Base-by-base conservation (phyloP, 352 stramenopile genomes). In the Lagenidium sp. region DNA sequence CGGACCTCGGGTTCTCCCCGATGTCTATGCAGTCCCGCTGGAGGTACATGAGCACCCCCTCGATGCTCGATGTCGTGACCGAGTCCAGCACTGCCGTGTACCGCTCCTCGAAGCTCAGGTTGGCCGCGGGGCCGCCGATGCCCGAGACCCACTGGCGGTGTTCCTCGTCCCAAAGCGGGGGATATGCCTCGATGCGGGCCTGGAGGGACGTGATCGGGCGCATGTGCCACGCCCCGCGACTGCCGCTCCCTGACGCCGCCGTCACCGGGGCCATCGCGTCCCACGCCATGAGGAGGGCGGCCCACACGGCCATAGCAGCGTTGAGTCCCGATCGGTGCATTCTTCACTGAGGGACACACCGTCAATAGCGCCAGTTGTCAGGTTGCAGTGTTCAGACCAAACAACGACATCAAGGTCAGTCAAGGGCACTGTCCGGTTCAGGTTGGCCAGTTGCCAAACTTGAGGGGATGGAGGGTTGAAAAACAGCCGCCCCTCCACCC, bases 1-100 rank as follows among this genome's bases (percentile, higher is more conserved):
- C 35, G 3, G 28, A 34, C 26, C 47, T 50, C 16, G 65, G 70
- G 24, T 66, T 44, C 4, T 38, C 49, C 12, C 68, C 68, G 3
- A 62, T 49, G 47, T 86, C 68, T 47, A 86, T 82, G 19, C 70
- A 82, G 57, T 84, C 70, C 20, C 68, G 61, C 42, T 86, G 74
- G 10, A 86, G 56, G 43, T 84, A 84, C 70, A 82, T 75, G 34
- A 86, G 58, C 16, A 60, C 68, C 20, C 74, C 74, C 22, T 87
- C 71, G 18, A 87, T 56, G 44, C 65, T 87, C 19, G 75, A 72
- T 2, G 75, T 87, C 28, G 72, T 83, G 22, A 85, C 64, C 21
- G 69, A 82, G 58, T 85, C 71, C 43, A 86, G 50, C 19, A 60
- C 62, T 15, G 74, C 68, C 22, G 35, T 35, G 41, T 82, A 77